Evolutionary conservation across 2,329 filamentous ascomycete genomes (phyloP), one percentile per base, ranked within the genome.

Genomic region (Hawksworthiomyces lignivorus): DNA sequence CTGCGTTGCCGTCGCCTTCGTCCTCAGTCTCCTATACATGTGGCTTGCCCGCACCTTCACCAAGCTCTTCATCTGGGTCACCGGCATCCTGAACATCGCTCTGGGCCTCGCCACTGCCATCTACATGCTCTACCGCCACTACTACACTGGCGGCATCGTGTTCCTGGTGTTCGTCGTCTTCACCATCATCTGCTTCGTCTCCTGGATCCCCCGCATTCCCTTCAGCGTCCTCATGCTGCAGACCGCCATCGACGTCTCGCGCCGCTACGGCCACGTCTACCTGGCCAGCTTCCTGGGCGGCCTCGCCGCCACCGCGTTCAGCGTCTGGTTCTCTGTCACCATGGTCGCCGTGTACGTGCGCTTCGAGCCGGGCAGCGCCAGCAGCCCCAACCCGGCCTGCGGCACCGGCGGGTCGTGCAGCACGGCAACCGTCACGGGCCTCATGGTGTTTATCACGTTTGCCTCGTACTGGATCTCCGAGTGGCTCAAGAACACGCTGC

Each of bases 401-500:
- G 62, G 65, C 4, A 60, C 62, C 17, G 68, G 68, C 11, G 78
- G 78, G 4, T 71, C 74, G 6, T 96, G 89, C 54, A 81, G 84
- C 46, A 71, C 68, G 6, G 86, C 70, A 39, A 90, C 82, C 50
- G 85, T 96, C 33, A 89, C 88, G 46, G 89, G 89, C 0, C 65
- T 96, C 22, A 68, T 94, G 5, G 85, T 83, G 15, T 96, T 94
- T 59, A 75, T 88, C 51, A 94, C 88, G 0, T 96, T 97, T 55
- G 82, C 88, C 40, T 86, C 82, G 63, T 96, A 94, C 65, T 97
- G 90, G 90, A 81, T 95, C 50, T 83, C 85, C 2, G 90, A 97
- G 60, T 90, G 84, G 74, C 67, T 96, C 53, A 96, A 96, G 68
- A 95, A 94, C 63, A 88, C 86, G 1, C 86, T 95, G 35, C 88